Percentiles rank a stretch among this genome's conserved stretches.
These are phyloP conservation scores for Plasmodium chabaudi DNA, from an alignment of 169 alveolate species.

Conservation along the genomic window DNA sequence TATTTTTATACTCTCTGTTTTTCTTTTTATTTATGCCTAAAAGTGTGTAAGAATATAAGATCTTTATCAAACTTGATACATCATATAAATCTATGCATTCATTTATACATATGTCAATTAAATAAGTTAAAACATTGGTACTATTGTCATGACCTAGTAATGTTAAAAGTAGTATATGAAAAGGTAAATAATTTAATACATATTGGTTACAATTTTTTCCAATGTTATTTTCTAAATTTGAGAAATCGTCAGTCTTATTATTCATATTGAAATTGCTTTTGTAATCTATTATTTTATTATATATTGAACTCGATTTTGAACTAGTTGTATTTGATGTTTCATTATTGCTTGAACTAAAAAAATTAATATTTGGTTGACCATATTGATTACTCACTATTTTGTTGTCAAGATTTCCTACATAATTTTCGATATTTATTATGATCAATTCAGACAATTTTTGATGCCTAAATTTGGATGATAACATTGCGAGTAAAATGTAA, in stretches of 20 bases:
- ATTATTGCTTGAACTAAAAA: not conserved
- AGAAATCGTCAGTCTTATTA: not conserved
- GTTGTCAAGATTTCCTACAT: not conserved
- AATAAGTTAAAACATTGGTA: constrained; percentile 5
- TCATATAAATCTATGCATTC: constrained; percentile 39
- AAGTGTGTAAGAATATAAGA: constrained; percentile 35
- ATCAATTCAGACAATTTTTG: constrained; percentile 33
- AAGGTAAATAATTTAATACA: constrained; percentile 34
- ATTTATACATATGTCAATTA: constrained; percentile 17
- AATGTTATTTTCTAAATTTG: not conserved
- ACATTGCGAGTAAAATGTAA: constrained; percentile 20
- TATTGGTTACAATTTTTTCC: constrained; percentile 2
- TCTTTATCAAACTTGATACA: constrained; percentile 22
- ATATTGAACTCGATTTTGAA: not conserved
- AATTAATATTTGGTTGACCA: not conserved
- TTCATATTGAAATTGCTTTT: no score
- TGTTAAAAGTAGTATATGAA: constrained; percentile 39
- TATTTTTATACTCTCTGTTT: constrained; percentile 1
- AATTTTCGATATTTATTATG: constrained; percentile 59
- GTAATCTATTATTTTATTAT: not conserved
- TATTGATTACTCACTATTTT: not conserved
- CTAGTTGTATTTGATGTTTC: not conserved
- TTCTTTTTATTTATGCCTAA: not conserved
- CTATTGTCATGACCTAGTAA: constrained; percentile 37
- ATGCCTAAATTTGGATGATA: constrained; percentile 31